A percentile compares a stretch with the other conserved stretches of the same genome.
Evolutionary conservation across 2,329 filamentous ascomycete species (phyloP).

Genomic region (Xylariomycetidae sp.): DNA sequence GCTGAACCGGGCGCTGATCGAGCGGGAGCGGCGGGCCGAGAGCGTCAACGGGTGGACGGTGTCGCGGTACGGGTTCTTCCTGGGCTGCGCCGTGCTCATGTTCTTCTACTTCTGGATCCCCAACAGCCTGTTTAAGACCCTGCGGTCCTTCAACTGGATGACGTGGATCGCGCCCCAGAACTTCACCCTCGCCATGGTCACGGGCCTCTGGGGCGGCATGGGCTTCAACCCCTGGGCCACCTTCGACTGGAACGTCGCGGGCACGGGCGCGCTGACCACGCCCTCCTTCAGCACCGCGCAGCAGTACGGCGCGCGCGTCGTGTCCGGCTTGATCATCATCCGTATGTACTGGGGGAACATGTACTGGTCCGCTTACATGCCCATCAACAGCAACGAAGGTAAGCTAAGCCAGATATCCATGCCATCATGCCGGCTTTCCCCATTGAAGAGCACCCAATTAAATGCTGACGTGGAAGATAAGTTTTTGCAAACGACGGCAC

Average conservation of each 20-base stretch:
- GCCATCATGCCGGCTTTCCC: too few relatives aligned
- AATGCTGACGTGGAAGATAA: too few relatives aligned
- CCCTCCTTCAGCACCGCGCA: conserved; percentile 38
- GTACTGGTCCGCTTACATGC: conserved; percentile 39
- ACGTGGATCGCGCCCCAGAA: conserved; percentile 45
- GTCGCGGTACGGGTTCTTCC: conserved; percentile 40
- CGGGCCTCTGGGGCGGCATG: conserved; percentile 35
- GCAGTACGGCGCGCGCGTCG: too few relatives aligned
- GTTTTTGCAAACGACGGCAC: conserved; percentile 40
- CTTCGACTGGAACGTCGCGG: conserved; percentile 45
- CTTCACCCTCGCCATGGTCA: conserved; percentile 37
- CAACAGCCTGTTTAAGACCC: conserved; percentile 38
- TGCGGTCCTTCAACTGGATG: conserved; percentile 45
- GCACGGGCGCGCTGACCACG: conserved; percentile 31
- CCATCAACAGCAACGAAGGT: conserved; percentile 47
- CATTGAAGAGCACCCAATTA: too few relatives aligned
- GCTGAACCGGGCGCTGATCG: conserved; percentile 28
- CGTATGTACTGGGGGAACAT: conserved; percentile 39
- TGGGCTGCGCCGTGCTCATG: conserved; percentile 33
- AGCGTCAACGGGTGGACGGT: conserved; percentile 39
- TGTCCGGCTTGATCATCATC: conserved; percentile 35
- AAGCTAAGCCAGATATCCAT: too few relatives aligned
- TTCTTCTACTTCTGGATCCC: conserved; percentile 46
- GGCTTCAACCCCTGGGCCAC: conserved; percentile 47
- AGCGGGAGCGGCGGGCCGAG: conserved; percentile 30